Conservation (phyloP, 2,329 filamentous ascomycete genomes). For the Beauveria brongniartii region DNA sequence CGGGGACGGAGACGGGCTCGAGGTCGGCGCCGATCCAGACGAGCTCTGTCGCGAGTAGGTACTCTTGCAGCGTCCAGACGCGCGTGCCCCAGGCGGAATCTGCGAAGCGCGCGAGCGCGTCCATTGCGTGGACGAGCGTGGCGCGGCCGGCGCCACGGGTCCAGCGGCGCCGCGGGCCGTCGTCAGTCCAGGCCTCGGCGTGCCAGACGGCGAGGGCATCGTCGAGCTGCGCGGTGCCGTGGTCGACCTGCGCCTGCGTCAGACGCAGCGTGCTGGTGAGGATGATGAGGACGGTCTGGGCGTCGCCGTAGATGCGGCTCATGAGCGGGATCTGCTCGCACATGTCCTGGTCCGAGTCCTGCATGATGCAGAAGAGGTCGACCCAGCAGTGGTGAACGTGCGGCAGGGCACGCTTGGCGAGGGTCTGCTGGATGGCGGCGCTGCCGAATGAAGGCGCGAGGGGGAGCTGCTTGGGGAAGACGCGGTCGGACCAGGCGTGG, state of each 20-base stretch:
- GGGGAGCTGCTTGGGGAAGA: neutral
- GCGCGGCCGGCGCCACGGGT: neutral
- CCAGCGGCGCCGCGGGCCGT: neutral
- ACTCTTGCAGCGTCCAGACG: slow-evolving; percentile 4
- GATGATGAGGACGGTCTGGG: neutral
- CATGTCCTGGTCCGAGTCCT: slow-evolving; percentile 1
- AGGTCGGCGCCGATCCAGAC: slow-evolving; percentile 2
- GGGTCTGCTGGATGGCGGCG: neutral
- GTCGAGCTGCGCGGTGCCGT: neutral
- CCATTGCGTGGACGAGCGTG: neutral
- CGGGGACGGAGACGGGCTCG: neutral
- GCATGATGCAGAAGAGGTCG: slow-evolving; percentile 5
- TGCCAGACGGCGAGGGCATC: neutral
- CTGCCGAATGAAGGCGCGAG: neutral
- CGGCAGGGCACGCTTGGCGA: neutral
- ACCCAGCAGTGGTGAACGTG: neutral
- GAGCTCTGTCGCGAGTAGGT: neutral
- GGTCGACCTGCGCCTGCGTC: neutral
- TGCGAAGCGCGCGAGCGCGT: neutral
- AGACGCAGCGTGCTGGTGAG: neutral
- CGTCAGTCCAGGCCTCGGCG: neutral
- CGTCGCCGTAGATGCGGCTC: slow-evolving; percentile 1
- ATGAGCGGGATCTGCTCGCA: slow-evolving; percentile 5
- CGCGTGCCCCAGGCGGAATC: neutral
- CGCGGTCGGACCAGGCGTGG: neutral